Base-by-base conservation (phyloP, 139 green algal species). In the Spirogloea muscicola region DNA sequence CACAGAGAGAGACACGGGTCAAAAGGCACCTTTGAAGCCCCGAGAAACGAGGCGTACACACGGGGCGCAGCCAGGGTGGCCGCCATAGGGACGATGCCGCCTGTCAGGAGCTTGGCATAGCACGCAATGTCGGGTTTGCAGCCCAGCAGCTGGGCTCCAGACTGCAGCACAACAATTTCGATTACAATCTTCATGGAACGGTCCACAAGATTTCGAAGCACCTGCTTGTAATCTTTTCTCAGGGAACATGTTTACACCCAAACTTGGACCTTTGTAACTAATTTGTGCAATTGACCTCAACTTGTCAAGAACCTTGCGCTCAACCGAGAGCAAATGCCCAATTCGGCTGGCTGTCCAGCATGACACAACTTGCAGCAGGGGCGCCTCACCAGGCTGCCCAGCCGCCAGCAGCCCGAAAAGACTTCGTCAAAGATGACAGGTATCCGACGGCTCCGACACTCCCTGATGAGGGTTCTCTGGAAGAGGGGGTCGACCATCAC, bases 361-460 rank as follows among this genome's bases (percentile, higher is more conserved):
- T n/a, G n/a, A n/a, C n/a, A n/a, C n/a, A n/a, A n/a, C n/a, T n/a
- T n/a, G n/a, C n/a, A n/a, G n/a, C n/a, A n/a, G n/a, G n/a, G n/a
- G n/a, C 1, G 5, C 5, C 62, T 29, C 57, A 76, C 67, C 67
- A 77, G 38, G 10, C 0, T 0, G 10, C 94, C 94, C 31, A 97
- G 69, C 0, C 94, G 85, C 84, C 88, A 96, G 27, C 95, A 84
- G 1, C 94, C 94, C 0, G 89, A 88, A 73, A 99, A 96, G 7
- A 99, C 91, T 76, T 98, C 93, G 77, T 98, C 93, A 3, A 90
- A 83, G 27, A 99, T 92, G 21, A 99, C 81, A 0, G 92, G 91
- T n/a, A 99, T 92, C 40, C 77, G 58, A 1, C 85, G 78, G 7
- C 55, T 13, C 2, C 83, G 77, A 72, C 88, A 93, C 2, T 80